Base-by-base conservation (phyloP, 2,329 filamentous ascomycete species). In the Calonectria montana region DNA sequence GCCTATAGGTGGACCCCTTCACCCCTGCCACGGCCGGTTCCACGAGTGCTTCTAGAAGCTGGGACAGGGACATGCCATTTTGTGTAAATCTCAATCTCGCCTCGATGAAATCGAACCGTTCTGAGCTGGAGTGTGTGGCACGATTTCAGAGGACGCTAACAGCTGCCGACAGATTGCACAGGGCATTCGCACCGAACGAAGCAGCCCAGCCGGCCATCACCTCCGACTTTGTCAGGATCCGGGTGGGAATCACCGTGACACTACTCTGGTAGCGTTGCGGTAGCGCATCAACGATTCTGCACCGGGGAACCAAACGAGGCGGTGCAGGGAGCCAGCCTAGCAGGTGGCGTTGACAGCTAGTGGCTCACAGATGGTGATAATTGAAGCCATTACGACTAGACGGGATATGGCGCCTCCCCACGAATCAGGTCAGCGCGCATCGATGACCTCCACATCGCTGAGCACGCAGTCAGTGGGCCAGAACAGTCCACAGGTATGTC, bases 11-110 rank as follows among this genome's bases (percentile, higher is more conserved):
- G 71, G 70, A 61, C 59, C 71, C 48, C 70, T 61, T 69, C 64
- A 48, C 63, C 76, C 73, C 69, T 65, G 67, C 27, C 47, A 25
- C 66, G 73, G 75, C 65, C 50, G 64, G 71, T 80, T 80, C 78
- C 74, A 77, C 62, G 64, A 70, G 69, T 65, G 72, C 78, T 80
- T 80, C 78, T 78, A 80, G 78, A 80, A 80, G 72, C 67, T 65
- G 69, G 68, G 48, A 73, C 59, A 65, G 61, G 72, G 67, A 69
- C 48, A 67, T 73, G 71, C 64, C 68, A 53, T 67, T 59, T 59
- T 53, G 65, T 69, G 77, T 50, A 74, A 75, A 76, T 76, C 74
- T 45, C 69, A 76, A 78, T 78, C 59, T 78, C 75, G 73, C 75
- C 71, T 76, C 68, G 39, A 59, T 53, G 59, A 64, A 73, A 48